These are phyloP conservation scores for Niveomyces coronatus DNA, from an alignment of 2,329 filamentous ascomycete species.

Conservation along the genomic window DNA sequence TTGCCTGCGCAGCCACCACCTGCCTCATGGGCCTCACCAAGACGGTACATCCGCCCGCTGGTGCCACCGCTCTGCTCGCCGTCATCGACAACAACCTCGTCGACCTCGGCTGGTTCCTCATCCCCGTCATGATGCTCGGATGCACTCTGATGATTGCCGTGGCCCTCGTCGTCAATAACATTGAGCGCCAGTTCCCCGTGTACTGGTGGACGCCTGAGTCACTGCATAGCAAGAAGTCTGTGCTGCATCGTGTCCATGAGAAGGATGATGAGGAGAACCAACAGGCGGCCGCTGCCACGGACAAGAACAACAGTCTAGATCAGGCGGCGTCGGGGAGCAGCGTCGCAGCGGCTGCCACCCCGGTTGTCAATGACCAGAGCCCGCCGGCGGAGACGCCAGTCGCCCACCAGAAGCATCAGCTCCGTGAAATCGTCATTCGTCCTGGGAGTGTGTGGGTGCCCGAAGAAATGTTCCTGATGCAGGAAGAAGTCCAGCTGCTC, in stretches of 20 bases:
- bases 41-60: slow-evolving; percentile 64
- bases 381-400: background rate
- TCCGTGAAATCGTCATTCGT: slow-evolving; percentile 24
- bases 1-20: slow-evolving; percentile 54
- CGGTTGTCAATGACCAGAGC: background rate
- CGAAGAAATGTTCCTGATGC: slow-evolving; percentile 25
- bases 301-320: too few species aligned
- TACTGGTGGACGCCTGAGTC: slow-evolving; percentile 58
- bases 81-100: slow-evolving; percentile 46
- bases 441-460: slow-evolving; percentile 25
- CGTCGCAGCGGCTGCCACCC: slow-evolving; percentile 10
- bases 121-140: slow-evolving; percentile 53
- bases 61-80: slow-evolving; percentile 62
- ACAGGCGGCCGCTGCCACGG: background rate
- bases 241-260: background rate
- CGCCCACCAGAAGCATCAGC: slow-evolving; percentile 9
- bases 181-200: slow-evolving; percentile 53
- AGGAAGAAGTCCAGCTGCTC: slow-evolving; percentile 26
- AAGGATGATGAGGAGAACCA: slow-evolving; percentile 8
- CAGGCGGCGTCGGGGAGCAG: background rate
- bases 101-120: slow-evolving; percentile 55
- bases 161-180: slow-evolving; percentile 58
- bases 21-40: slow-evolving; percentile 59
- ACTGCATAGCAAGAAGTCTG: slow-evolving; percentile 10
- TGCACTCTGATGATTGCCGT: slow-evolving; percentile 49